Percentiles rank a stretch among this genome's conserved stretches.
These are phyloP conservation scores for Fraxinus xanthoxyloides DNA, from an alignment of 305 asterid species.

Conservation along the genomic window DNA sequence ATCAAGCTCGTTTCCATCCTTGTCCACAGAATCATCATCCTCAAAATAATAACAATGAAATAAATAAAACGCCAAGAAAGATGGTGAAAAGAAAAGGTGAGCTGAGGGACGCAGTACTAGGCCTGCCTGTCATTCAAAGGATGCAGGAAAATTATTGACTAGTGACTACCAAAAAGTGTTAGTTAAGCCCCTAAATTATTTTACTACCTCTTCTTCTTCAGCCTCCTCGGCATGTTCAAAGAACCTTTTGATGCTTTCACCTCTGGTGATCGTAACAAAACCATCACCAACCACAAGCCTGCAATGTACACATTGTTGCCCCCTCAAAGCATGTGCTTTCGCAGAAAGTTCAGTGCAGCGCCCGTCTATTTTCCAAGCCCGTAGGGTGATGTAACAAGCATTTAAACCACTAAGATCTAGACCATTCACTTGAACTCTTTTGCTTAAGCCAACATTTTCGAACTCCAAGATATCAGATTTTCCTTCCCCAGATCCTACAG, in stretches of 20 bases:
- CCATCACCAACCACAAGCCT: conserved; percentile 97
- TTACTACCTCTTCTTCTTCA: conserved; percentile 94
- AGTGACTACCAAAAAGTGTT: not conserved
- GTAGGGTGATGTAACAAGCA: conserved; percentile 83
- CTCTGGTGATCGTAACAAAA: conserved; percentile 67
- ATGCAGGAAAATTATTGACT: not conserved
- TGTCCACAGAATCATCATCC: conserved; percentile 99
- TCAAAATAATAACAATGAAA: conserved; percentile 25
- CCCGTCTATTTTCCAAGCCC: conserved; percentile 92
- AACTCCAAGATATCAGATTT: conserved; percentile 86
- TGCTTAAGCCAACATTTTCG: conserved; percentile 88
- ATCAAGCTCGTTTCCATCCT: conserved; percentile 93
- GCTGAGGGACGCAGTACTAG: conserved; percentile 19
- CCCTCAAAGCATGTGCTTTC: conserved; percentile 95
- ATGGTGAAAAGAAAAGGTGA: conserved; percentile 12
- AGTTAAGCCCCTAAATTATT: conserved; percentile 6
- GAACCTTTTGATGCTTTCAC: conserved; percentile 77
- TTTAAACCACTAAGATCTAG: conserved; percentile 77
- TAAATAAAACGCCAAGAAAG: not conserved
- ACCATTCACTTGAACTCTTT: conserved; percentile 74
- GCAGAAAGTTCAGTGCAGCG: conserved; percentile 83
- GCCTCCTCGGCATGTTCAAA: conserved; percentile 99
- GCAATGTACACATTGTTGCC: conserved; percentile 89
- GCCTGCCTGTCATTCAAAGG: not conserved
- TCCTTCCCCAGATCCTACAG: conserved; percentile 95